Percentiles rank a stretch among this genome's conserved stretches.
Conservation (phyloP, 2,329 filamentous ascomycete species). For the Pseudovirgaria hyperparasitica region DNA sequence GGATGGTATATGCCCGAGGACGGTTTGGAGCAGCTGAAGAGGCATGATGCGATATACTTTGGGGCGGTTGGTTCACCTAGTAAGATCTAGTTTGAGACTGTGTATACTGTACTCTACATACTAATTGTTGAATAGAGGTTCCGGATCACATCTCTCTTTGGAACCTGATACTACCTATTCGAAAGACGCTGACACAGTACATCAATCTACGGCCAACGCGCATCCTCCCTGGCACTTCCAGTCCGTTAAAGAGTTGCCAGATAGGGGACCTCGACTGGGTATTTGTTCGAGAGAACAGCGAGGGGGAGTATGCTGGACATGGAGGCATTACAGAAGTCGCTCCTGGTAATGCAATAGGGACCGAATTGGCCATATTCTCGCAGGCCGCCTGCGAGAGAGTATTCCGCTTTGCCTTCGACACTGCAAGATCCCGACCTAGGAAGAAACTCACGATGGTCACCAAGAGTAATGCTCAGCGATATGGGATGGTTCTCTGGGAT, state of each 20-base stretch:
- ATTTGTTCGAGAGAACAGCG: slow-evolving; percentile 35
- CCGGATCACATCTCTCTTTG: slow-evolving; percentile 57
- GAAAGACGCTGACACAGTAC: slow-evolving; percentile 55
- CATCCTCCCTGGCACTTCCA: slow-evolving; percentile 28
- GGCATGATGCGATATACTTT: slow-evolving; percentile 44
- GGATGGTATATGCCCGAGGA: slow-evolving; percentile 42
- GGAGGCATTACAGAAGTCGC: slow-evolving; percentile 31
- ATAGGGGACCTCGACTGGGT: slow-evolving; percentile 33
- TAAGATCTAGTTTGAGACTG: slow-evolving; percentile 9
- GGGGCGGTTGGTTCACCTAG: slow-evolving; percentile 46
- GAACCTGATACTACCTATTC: slow-evolving; percentile 53
- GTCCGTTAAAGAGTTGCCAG: slow-evolving; percentile 25
- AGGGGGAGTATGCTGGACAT: slow-evolving; percentile 37
- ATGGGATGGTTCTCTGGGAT: slow-evolving; percentile 38
- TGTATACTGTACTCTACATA: not conserved
- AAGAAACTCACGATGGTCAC: slow-evolving; percentile 38
- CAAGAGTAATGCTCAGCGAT: slow-evolving; percentile 35
- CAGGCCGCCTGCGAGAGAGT: slow-evolving; percentile 33
- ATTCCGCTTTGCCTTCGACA: slow-evolving; percentile 36
- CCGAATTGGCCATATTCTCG: slow-evolving; percentile 35
- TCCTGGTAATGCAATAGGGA: slow-evolving; percentile 27
- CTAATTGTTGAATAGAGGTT: slow-evolving; percentile 30
- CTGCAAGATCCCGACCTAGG: slow-evolving; percentile 27
- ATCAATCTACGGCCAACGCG: slow-evolving; percentile 49
- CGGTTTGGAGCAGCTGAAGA: slow-evolving; percentile 36